Evolutionary conservation across 1,139 yeast genomes (phyloP), one percentile per base, ranked within the genome.

Genomic region (Fermentozyma sake): DNA sequence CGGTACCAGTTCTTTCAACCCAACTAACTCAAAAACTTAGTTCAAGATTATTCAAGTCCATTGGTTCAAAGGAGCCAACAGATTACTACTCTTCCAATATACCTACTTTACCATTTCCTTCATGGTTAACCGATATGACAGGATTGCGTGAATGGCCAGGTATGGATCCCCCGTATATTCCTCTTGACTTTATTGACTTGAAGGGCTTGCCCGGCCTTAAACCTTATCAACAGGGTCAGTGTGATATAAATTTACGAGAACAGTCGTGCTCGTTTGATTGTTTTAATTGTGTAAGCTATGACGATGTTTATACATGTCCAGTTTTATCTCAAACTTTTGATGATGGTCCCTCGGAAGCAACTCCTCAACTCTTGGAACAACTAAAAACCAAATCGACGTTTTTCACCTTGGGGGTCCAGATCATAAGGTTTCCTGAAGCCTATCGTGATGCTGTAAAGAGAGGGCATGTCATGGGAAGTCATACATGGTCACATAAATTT

Each of bases 401-500:
- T 46, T 89, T 89, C 61, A 80, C 89, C 1, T 68, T 87, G 34
- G 97, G 97, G 1, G 62, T 80, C 30, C 85, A 87, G 44, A 80
- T 84, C 12, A 79, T 87, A 2, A 64, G 77, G 37, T 75, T 66
- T 46, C 96, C 96, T 0, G 82, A 81, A 5, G 68, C 82, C 17
- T 87, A 87, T 47, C 59, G 67, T 18, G 58, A 63, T 30, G 68
- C 81, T 15, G 64, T 72, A 30, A 50, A 54, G 2, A 57, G 58
- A 24, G 95, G 95, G 12, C 96, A 91, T 52, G 57, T 87, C 19
- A 61, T 87, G 50, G 97, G 85, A 1, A 72, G 89, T 0, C 98
- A 89, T 52, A 86, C 96, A 1, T 89, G 96, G 96, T 78, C 91
- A 4, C 97, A 89, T 58, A 77, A 79, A 33, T 84, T 80, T 44